These are phyloP conservation scores for Trypanosoma caninum DNA, from an alignment of 208 protist genomes.

Conservation along the genomic window DNA sequence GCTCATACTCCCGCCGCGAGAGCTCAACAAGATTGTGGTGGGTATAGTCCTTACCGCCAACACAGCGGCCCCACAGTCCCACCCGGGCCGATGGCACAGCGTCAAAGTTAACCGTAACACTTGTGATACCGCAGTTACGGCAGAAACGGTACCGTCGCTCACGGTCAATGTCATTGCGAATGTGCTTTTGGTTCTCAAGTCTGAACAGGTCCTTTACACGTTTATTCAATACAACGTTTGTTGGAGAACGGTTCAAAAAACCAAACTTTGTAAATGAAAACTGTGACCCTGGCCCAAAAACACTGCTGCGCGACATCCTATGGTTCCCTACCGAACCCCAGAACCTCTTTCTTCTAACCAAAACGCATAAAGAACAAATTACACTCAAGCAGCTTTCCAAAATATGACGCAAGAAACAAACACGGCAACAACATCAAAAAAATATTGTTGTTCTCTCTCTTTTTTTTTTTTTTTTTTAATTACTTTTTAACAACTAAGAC, in stretches of 20 bases:
- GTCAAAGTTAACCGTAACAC: slow-evolving; percentile 84
- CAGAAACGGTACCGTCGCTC: slow-evolving; percentile 84
- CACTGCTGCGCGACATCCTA: slow-evolving; percentile 73
- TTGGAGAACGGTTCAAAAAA: slow-evolving; percentile 35
- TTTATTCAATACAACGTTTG: slow-evolving; percentile 32
- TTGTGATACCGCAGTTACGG: slow-evolving; percentile 80
- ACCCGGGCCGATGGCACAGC: slow-evolving; percentile 76
- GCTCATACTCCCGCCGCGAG: slow-evolving; percentile 70
- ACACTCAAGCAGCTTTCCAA: slow-evolving; percentile 3
- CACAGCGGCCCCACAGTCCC: slow-evolving; percentile 81
- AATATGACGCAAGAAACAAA: slow-evolving; percentile 4
- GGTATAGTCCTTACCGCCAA: slow-evolving; percentile 81
- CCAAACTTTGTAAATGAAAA: slow-evolving; percentile 89
- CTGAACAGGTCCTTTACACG: slow-evolving; percentile 78
- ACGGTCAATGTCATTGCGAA: slow-evolving; percentile 56
- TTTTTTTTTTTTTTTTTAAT: background rate
- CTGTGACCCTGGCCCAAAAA: slow-evolving; percentile 77
- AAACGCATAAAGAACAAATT: background rate
- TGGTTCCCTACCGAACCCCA: background rate
- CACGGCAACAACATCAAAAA: background rate
- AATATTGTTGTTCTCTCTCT: background rate
- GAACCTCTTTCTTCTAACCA: background rate
- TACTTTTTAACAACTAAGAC: background rate
- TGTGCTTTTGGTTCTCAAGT: slow-evolving; percentile 81
- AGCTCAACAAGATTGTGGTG: slow-evolving; percentile 77